Evolutionary conservation across 768 basidiomycete species (phyloP).

Genomic region (Leccinum aurantiacum): DNA sequence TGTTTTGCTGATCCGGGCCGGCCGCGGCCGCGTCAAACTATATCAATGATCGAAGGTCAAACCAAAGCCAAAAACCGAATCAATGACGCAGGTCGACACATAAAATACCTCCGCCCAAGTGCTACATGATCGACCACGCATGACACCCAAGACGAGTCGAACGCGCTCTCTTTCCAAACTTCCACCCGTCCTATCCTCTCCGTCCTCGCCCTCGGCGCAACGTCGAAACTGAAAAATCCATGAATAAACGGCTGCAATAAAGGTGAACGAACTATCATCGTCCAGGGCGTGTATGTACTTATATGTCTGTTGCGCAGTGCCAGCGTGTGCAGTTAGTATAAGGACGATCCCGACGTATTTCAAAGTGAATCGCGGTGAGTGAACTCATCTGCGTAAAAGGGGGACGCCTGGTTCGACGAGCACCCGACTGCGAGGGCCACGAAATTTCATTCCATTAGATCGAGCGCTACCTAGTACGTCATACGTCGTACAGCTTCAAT

Average conservation of each 20-base stretch:
- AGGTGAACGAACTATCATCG: conserved; percentile 38
- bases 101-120: background rate
- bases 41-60: no score
- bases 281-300: conserved; percentile 45
- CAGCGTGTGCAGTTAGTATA: no score
- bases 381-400: background rate
- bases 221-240: background rate
- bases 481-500: background rate
- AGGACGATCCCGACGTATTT: conserved; percentile 25
- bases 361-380: background rate
- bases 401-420: no score
- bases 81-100: background rate
- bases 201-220: no score
- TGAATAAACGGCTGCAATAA: conserved; percentile 32
- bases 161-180: no score
- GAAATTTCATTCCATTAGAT: background rate
- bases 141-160: no score
- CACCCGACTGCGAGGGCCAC: background rate
- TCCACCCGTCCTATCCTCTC: no score
- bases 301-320: conserved; percentile 26
- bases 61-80: no score
- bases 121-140: no score
- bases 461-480: no score
- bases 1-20: no score
- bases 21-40: no score